Evolutionary conservation across 2,329 filamentous ascomycete species (phyloP), one percentile per base, ranked within the genome.

Genomic region (Sporothrix humicola): DNA sequence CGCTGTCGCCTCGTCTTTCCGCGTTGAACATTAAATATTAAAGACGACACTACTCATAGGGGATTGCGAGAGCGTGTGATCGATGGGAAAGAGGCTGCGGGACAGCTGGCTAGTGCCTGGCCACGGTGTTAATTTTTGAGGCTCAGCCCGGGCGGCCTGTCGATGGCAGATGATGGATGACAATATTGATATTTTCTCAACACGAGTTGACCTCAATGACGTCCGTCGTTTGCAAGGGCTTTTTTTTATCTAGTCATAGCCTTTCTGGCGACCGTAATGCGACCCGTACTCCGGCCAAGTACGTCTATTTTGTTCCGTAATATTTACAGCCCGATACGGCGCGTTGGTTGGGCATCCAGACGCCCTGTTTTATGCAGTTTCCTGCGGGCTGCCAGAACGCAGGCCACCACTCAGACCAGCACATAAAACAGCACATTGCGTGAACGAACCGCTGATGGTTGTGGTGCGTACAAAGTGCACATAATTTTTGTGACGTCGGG

Each of bases 311-410:
- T 37, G 31, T 37, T 37, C 31, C 5, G 31, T 37, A 44, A 26
- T 46, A 23, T 15, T 46, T 66, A 26, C 46, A 75, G 63, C 56
- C 72, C 65, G 52, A 73, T 48, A 4, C 44, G 37, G 78, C 75
- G 74, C 79, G 81, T 79, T 81, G 79, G 85, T 87, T 87, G 85
- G 85, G 85, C 82, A 85, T 78, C 80, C 82, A 84, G 81, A 48
- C 79, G 46, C 15, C 54, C 48, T 69, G 20, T 26, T 12, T 37
- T 37, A 37, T 37, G 31, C 31, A 37, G 4, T 68, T 10, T n/a
- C 23, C 23, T 12, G 46, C 23, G 46, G 46, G 46, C 26, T 20
- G 65, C 48, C 48, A 54, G 44, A 50, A 31, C 26, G 66, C 48
- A 52, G 48, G 9, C 26, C 66, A 42, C 48, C 48, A 42, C 48